These are phyloP conservation scores for Aureobasidium sp. DNA, from an alignment of 2,329 filamentous ascomycete genomes.

Conservation along the genomic window DNA sequence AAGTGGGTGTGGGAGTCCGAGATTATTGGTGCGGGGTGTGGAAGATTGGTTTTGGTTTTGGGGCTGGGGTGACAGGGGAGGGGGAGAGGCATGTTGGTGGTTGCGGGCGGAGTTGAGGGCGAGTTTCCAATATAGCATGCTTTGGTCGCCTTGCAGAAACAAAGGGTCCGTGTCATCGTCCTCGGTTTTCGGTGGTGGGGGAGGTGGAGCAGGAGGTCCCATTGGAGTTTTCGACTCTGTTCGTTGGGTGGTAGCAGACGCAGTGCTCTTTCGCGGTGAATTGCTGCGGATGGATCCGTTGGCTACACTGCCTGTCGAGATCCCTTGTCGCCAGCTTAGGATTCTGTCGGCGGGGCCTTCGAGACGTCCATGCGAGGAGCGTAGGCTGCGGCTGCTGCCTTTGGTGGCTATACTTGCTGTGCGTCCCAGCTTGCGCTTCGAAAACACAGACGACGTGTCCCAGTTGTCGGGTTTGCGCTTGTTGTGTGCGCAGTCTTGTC, in stretches of 20 bases:
- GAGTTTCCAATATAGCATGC: conserved; percentile 49
- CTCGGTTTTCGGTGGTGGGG: neutral
- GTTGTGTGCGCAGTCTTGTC: conserved; percentile 81
- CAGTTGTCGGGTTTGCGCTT: conserved; percentile 69
- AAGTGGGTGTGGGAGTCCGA: conserved; percentile 20
- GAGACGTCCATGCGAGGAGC: conserved; percentile 25
- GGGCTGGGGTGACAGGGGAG: neutral
- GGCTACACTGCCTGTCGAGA: conserved; percentile 37
- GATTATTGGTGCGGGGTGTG: neutral
- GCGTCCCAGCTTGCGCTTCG: conserved; percentile 54
- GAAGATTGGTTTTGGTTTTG: neutral
- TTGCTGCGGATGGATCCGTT: conserved; percentile 8
- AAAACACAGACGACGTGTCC: conserved; percentile 72
- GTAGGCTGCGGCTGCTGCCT: conserved; percentile 37
- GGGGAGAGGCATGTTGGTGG: neutral
- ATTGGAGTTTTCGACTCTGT: conserved; percentile 13
- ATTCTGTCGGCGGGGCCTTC: conserved; percentile 65
- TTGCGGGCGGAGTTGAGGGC: conserved; percentile 19
- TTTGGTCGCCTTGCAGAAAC: conserved; percentile 45
- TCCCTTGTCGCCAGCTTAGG: conserved; percentile 74
- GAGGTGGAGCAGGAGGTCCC: conserved; percentile 2
- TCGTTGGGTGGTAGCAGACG: conserved; percentile 2
- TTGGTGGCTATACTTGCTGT: conserved; percentile 50
- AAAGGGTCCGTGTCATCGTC: conserved; percentile 36
- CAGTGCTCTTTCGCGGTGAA: conserved; percentile 10